phyloP scores from a whole-genome alignment of 2,329 filamentous ascomycete genomes.

The Claviceps sp. region DNA sequence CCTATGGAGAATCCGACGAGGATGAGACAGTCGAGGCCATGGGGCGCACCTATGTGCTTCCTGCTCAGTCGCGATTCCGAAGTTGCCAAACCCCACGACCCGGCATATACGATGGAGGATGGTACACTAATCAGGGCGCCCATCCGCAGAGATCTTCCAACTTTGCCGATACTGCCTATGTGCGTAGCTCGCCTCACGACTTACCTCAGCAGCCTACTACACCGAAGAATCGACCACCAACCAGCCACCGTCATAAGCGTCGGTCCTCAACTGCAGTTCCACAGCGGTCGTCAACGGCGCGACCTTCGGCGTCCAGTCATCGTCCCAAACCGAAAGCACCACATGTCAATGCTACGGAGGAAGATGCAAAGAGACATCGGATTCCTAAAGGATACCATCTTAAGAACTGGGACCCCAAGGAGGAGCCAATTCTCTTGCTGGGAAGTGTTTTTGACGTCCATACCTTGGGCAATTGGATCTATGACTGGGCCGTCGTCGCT shows the following conservation, averaged over 20 bases:
- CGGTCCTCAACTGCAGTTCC: conserved; percentile 36
- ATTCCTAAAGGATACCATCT: conserved; percentile 86
- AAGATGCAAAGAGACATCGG: conserved; percentile 48
- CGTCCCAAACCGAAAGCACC: conserved; percentile 20
- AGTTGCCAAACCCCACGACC: conserved; percentile 18
- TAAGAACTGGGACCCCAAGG: conserved; percentile 95
- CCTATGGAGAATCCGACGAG: conserved; percentile 51
- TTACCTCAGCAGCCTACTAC: conserved; percentile 25
- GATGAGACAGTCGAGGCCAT: conserved; percentile 44
- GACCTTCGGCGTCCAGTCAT: conserved; percentile 23
- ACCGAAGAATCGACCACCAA: conserved; percentile 22
- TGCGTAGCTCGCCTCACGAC: conserved; percentile 24
- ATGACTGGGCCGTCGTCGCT: conserved; percentile 95
- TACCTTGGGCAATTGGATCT: conserved; percentile 97
- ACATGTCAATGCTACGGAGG: conserved; percentile 39
- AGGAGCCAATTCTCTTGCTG: conserved; percentile 85
- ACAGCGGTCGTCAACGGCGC: conserved; percentile 38
- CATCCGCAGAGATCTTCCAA: conserved; percentile 34
- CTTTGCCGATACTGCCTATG: conserved; percentile 24
- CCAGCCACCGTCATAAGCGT: conserved; percentile 29
- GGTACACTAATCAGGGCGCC: conserved; percentile 46
- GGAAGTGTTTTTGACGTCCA: conserved; percentile 96
- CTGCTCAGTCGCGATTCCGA: conserved; percentile 31
- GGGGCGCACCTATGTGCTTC: conserved; percentile 37
- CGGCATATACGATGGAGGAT: conserved; percentile 35